Evolutionary conservation across 1,284 basidiomycete genomes (phyloP).

Genomic region (Puccinia sorghi): DNA sequence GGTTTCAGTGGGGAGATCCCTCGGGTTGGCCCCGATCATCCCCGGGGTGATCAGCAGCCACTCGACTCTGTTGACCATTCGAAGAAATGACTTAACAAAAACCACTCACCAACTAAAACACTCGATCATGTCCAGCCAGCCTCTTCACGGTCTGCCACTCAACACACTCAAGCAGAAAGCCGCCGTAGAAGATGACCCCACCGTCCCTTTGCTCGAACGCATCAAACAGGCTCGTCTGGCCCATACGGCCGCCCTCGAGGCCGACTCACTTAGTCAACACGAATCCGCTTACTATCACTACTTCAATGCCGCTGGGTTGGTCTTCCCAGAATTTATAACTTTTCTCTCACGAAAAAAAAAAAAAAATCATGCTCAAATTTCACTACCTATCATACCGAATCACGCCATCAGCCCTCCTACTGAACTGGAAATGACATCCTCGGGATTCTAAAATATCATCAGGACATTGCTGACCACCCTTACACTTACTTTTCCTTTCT

Average conservation of each 20-base stretch:
- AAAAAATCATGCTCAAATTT: background rate
- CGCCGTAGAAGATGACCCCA: background rate
- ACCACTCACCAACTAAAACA: constrained; percentile 6
- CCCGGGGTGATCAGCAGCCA: too few species aligned
- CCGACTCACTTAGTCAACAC: constrained; percentile 9
- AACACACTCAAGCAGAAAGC: constrained; percentile 43
- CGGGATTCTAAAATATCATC: constrained; percentile 44
- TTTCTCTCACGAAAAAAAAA: background rate
- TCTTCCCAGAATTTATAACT: background rate
- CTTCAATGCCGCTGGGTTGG: constrained; percentile 49
- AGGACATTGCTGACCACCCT: constrained; percentile 67
- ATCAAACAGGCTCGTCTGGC: constrained; percentile 23
- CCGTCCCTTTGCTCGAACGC: constrained; percentile 9
- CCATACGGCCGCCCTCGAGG: constrained; percentile 26
- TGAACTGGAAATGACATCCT: too few species aligned
- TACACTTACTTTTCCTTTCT: too few species aligned
- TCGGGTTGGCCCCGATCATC: too few species aligned
- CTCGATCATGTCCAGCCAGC: constrained; percentile 29
- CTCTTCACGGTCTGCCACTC: constrained; percentile 30
- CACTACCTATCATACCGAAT: background rate
- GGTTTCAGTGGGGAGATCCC: too few species aligned
- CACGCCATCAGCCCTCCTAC: background rate
- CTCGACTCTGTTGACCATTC: too few species aligned
- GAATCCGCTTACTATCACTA: constrained; percentile 43
- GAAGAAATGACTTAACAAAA: too few species aligned